Conservation (phyloP, 2,329 filamentous ascomycete genomes). For the Pseudonectria buxi region DNA sequence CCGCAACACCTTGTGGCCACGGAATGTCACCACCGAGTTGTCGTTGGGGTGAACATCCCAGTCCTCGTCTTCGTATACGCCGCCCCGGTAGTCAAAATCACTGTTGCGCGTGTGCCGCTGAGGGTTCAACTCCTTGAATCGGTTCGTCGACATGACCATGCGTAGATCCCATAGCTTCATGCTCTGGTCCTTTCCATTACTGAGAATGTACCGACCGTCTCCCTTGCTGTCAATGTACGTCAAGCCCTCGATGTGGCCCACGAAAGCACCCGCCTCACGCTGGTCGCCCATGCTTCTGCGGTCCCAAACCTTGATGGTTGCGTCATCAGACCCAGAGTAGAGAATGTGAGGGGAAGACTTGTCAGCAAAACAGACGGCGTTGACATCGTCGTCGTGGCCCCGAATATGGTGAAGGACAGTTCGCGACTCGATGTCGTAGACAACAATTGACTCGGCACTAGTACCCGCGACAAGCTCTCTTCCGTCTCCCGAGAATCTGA, state of each 20-base stretch:
- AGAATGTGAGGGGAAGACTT: slow-evolving; percentile 83
- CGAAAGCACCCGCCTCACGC: slow-evolving; percentile 60
- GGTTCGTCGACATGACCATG: slow-evolving; percentile 73
- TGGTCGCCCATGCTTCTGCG: slow-evolving; percentile 83
- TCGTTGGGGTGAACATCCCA: slow-evolving; percentile 65
- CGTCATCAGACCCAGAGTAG: slow-evolving; percentile 93
- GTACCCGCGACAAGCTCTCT: slow-evolving; percentile 87
- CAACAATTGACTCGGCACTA: slow-evolving; percentile 68
- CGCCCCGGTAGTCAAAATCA: slow-evolving; percentile 69
- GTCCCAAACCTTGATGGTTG: slow-evolving; percentile 94
- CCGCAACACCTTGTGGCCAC: slow-evolving; percentile 79
- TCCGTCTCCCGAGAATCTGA: slow-evolving; percentile 89
- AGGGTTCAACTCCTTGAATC: slow-evolving; percentile 51
- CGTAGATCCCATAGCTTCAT: slow-evolving; percentile 97
- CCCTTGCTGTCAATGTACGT: slow-evolving; percentile 66
- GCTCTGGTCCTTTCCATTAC: slow-evolving; percentile 91
- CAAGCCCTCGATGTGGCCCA: slow-evolving; percentile 59
- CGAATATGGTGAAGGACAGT: slow-evolving; percentile 65
- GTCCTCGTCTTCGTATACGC: slow-evolving; percentile 55
- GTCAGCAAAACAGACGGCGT: slow-evolving; percentile 94
- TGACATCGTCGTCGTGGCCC: slow-evolving; percentile 84
- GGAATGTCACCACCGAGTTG: slow-evolving; percentile 88
- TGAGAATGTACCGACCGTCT: slow-evolving; percentile 75
- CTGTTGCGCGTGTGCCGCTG: slow-evolving; percentile 45
- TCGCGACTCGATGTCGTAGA: slow-evolving; percentile 85